Evolutionary conservation across 2,329 filamentous ascomycete species (phyloP).

Genomic region (Colletotrichum caudatum): DNA sequence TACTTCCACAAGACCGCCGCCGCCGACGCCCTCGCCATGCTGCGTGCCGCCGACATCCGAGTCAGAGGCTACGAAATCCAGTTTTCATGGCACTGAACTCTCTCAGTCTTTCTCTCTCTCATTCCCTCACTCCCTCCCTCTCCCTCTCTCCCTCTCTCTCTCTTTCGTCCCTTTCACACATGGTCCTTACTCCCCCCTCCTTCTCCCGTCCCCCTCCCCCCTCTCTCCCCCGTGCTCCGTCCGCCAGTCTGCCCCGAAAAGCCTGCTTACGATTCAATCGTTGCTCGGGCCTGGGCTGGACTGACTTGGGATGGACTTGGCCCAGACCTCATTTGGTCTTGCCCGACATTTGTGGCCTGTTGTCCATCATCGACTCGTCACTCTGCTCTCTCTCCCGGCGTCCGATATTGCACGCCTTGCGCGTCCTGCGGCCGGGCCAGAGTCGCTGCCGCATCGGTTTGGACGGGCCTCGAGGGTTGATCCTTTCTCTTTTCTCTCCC

Average conservation of each 20-base stretch:
- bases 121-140: not conserved
- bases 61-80: conserved; percentile 36
- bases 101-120: not conserved
- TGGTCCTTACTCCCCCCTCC: not conserved
- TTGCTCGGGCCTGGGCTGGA: not conserved
- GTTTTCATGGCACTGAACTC: conserved; percentile 38
- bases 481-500: conserved; percentile 30
- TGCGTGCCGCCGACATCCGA: conserved; percentile 36
- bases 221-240: not conserved
- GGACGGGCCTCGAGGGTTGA: conserved; percentile 14
- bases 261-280: not conserved
- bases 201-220: not conserved
- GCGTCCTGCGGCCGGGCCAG: not conserved
- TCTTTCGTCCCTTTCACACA: too few relatives aligned
- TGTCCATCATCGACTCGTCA: not conserved
- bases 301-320: conserved; percentile 6
- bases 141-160: not conserved
- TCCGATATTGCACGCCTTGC: not conserved
- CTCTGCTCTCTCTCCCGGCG: not conserved
- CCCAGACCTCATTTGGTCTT: not conserved
- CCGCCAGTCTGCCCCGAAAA: not conserved
- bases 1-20: conserved; percentile 39
- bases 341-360: not conserved
- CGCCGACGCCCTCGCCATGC: conserved; percentile 34
- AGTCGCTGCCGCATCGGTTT: not conserved